Conservation (phyloP, 257 asterid genomes). For the Gentiana macrophylla region DNA sequence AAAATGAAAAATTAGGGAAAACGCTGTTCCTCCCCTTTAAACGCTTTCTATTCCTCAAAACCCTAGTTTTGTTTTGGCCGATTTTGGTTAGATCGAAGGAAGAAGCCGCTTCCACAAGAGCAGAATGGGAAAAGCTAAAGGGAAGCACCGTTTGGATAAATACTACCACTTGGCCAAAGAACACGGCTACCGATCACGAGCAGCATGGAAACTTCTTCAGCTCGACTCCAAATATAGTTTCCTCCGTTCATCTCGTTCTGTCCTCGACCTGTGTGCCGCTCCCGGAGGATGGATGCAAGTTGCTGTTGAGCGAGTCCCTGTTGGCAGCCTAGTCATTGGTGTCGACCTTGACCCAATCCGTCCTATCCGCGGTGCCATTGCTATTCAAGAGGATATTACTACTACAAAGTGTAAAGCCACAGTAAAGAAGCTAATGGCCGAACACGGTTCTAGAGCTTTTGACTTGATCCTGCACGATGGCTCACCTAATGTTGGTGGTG, state of each 20-base stretch:
- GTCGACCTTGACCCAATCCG: constrained; percentile 74
- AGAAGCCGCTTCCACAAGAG: constrained; percentile 1
- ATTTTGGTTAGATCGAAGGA: too few relatives aligned
- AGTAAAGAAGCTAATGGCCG: constrained; percentile 62
- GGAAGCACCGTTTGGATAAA: constrained; percentile 76
- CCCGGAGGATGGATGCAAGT: constrained; percentile 99
- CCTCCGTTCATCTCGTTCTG: constrained; percentile 63
- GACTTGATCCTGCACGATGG: constrained; percentile 86
- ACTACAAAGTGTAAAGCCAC: constrained; percentile 45
- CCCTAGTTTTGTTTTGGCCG: neutral
- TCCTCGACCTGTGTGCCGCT: constrained; percentile 92
- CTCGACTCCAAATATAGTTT: constrained; percentile 56
- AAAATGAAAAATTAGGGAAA: neutral
- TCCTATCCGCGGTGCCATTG: constrained; percentile 67
- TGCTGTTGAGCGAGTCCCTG: constrained; percentile 56
- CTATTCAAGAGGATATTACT: constrained; percentile 70
- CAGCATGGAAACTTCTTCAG: constrained; percentile 82
- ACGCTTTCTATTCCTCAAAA: neutral
- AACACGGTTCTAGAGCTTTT: constrained; percentile 51
- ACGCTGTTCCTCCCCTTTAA: neutral
- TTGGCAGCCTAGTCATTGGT: constrained; percentile 75
- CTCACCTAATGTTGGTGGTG: constrained; percentile 88
- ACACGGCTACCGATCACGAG: constrained; percentile 78
- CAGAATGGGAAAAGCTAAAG: constrained; percentile 76
- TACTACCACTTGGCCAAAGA: constrained; percentile 70